Percentiles rank a stretch among this genome's conserved stretches.
phyloP scores from a whole-genome alignment of 2,329 filamentous ascomycete species.

The Xylaria sp. region DNA sequence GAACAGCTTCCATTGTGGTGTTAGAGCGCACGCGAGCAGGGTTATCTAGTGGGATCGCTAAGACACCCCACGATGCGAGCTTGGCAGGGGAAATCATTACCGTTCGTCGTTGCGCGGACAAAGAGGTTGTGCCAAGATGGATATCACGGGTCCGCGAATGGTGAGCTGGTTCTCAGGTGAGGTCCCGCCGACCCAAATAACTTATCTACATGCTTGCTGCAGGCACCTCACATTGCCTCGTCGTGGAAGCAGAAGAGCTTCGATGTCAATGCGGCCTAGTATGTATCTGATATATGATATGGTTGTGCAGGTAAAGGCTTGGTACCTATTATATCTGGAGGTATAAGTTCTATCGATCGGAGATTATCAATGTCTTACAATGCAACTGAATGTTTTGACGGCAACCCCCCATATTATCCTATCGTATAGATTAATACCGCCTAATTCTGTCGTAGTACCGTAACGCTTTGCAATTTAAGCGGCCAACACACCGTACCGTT shows the following conservation, averaged over 20 bases:
- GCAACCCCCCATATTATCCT: conserved; percentile 15
- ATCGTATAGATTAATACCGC: not conserved
- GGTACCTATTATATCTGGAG: conserved; percentile 10
- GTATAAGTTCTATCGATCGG: not conserved
- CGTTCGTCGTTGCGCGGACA: conserved; percentile 1
- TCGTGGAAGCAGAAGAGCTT: not conserved
- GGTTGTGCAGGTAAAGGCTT: not conserved
- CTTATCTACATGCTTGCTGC: conserved; percentile 18
- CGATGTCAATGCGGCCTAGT: conserved; percentile 4
- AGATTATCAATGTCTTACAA: conserved; percentile 13
- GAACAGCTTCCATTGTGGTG: conserved; percentile 36
- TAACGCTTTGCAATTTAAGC: not conserved
- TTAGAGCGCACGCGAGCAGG: conserved; percentile 29
- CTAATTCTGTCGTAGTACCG: not conserved
- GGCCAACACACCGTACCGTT: not conserved
- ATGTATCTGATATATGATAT: conserved; percentile 6
- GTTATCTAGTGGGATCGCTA: conserved; percentile 30
- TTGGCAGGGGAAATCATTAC: conserved; percentile 35
- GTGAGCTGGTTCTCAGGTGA: conserved; percentile 12
- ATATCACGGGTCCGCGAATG: conserved; percentile 16
- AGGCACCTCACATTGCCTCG: not conserved
- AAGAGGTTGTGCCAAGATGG: conserved; percentile 23
- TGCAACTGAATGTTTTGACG: conserved; percentile 1
- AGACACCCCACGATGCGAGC: conserved; percentile 35
- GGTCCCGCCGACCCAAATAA: conserved; percentile 5